Conservation (phyloP, 2,329 filamentous ascomycete genomes). For the Fusarium gaditjirri region DNA sequence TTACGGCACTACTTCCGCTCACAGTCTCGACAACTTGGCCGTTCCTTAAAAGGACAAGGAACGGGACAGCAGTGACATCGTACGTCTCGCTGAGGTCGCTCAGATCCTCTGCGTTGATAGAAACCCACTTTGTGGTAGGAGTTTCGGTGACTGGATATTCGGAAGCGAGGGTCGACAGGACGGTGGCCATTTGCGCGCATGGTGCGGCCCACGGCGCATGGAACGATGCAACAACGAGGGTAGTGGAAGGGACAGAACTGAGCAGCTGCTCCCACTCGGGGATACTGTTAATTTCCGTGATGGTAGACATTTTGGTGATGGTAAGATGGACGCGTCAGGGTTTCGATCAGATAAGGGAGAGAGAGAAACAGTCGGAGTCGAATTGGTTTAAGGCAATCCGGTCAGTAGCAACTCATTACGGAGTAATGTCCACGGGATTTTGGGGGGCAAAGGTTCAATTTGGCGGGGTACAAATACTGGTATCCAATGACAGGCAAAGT, state of each 20-base stretch:
- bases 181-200: conserved; percentile 91
- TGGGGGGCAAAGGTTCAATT: conserved; percentile 34
- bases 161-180: conserved; percentile 85
- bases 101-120: conserved; percentile 93
- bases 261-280: conserved; percentile 77
- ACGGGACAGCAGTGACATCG: conserved; percentile 94
- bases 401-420: conserved; percentile 11
- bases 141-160: conserved; percentile 80
- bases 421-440: conserved; percentile 6
- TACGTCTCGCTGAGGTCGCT: conserved; percentile 92
- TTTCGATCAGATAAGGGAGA: conserved; percentile 36
- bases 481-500: not conserved
- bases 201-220: conserved; percentile 97
- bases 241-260: conserved; percentile 71
- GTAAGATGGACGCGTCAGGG: conserved; percentile 3
- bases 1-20: conserved; percentile 87
- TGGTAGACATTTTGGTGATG: conserved; percentile 71
- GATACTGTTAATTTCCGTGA: conserved; percentile 81
- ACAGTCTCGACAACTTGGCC: conserved; percentile 84
- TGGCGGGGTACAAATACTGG: conserved; percentile 40
- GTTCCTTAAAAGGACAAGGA: conserved; percentile 83
- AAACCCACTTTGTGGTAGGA: conserved; percentile 80
- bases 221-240: conserved; percentile 90
- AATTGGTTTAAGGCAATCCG: conserved; percentile 7
- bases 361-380: conserved; percentile 19